Base-by-base conservation (phyloP, 2,329 filamentous ascomycete genomes). In the Colletotrichum tropicale region DNA sequence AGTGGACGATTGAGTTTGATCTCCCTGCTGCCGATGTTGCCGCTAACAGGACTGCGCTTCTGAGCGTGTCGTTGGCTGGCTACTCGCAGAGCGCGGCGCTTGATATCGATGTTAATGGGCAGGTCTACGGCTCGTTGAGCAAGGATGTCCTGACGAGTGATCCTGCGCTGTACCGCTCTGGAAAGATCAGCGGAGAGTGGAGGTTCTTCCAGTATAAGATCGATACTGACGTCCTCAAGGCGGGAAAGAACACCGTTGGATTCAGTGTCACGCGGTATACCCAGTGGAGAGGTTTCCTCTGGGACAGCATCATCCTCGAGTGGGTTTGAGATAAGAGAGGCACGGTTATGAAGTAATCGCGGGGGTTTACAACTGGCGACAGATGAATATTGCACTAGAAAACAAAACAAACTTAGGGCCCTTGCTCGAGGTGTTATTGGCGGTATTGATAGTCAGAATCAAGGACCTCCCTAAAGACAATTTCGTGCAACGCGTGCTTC, bases 21-120 rank as follows among this genome's bases (percentile, higher is more conserved):
- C 21, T 77, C 9, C 18, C 66, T 5, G 66, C 38, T 1, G 28
- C 8, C 6, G 75, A 75, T 8, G 24, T 73, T 13, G 69, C 62
- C 4, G 66, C 71, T 55, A 67, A 75, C 78, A n/a, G 43, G 21
- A 79, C 81, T 3, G 82, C 84, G 0, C 79, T 82, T 32, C 75
- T 87, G 48, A 85, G 81, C 1, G 82, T 86, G 0, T 85, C 83
- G 4, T 79, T 87, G 18, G 85, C 85, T 1, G 85, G 85, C 1
- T 87, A 86, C 76, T 84, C 82, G 6, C 75, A 77, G 65, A 77
- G 68, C 38, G 65, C 21, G 6, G 72, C 72, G 9, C 28, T 77
- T 6, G 60, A 77, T 7, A 24, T 76, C 26, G 73, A 76, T 9
- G 66, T 77, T 18, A 76, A 77, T n/a, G 73, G 66, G 5, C 28